Evolutionary conservation across 257 asterid genomes (phyloP), one percentile per base, ranked within the genome.

Genomic region (Ocimum tenuiflorum): DNA sequence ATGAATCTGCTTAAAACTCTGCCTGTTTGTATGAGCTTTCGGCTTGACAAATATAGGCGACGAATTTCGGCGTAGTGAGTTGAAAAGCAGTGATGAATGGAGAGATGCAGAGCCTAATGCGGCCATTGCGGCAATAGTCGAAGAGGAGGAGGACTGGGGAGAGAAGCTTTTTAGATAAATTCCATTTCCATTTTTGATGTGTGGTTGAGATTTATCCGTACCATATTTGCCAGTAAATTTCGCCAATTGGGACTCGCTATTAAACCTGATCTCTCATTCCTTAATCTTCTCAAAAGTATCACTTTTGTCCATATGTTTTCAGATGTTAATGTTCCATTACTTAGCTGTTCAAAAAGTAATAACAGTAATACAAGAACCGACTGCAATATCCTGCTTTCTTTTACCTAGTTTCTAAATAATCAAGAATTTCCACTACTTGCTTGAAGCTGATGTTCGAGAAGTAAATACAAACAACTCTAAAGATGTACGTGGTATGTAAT

Each of bases 41-140:
- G 73, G 63, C 8, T 43, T 54, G 65, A 63, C 51, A 67, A 47
- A 61, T 9, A 47, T 42, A 19, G 67, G 70, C 38, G 65, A 69
- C 14, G 74, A 67, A 52, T 24, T 50, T 59, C 55, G 77, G 70
- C 45, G 66, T 39, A 66, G 48, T 71, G 73, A 50, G 45, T 53
- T 75, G 43, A 71, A 23, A 33, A 53, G 35, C 29, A 41, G 56
- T 24, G 83, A 73, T 53, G 72, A 52, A 60, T 73, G 71, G 61
- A 65, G 59, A 24, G 63, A 36, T 5, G 78, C 71, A 23, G 78
- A 61, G 63, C 64, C 39, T 68, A 70, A 35, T 45, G 75, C 75
- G 47, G 79, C 73, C 78, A 72, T 77, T 63, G 67, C 58, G 9
- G 46, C 59, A 22, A 33, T 24, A 55, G 43, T 10, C 9, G n/a